phyloP scores from a whole-genome alignment of 108 stramenopile genomes.

The Pseudonitzschia delicatissima region DNA sequence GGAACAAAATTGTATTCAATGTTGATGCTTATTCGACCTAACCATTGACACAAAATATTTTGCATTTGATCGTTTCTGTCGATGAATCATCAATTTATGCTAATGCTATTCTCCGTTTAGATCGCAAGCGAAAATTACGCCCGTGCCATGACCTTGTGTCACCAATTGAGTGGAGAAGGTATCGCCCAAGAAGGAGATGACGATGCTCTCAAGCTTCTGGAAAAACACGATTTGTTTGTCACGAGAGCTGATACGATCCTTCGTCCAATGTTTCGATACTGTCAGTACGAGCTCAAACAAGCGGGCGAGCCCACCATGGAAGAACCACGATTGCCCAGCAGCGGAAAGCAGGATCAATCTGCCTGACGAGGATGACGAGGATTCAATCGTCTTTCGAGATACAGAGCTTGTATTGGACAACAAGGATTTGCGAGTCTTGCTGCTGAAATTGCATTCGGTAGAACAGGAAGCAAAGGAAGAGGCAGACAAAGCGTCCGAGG shows the following conservation, averaged over 20 bases:
- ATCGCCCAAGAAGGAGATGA: background rate
- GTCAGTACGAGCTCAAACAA: slow-evolving; percentile 68
- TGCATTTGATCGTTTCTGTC: no score
- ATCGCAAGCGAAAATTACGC: slow-evolving; percentile 52
- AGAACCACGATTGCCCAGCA: slow-evolving; percentile 30
- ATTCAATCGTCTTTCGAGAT: slow-evolving; percentile 55
- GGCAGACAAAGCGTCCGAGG: background rate
- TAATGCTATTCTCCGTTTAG: no score
- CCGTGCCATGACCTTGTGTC: slow-evolving; percentile 41
- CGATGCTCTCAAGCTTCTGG: slow-evolving; percentile 43
- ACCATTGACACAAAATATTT: no score
- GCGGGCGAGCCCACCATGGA: slow-evolving; percentile 27
- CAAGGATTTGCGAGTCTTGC: slow-evolving; percentile 39
- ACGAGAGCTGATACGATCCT: slow-evolving; percentile 69
- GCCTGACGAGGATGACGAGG: slow-evolving; percentile 10
- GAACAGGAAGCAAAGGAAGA: slow-evolving; percentile 20
- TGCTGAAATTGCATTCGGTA: slow-evolving; percentile 38
- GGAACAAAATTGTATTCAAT: background rate
- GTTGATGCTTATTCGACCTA: no score
- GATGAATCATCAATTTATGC: no score
- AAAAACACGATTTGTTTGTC: slow-evolving; percentile 69
- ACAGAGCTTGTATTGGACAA: slow-evolving; percentile 52
- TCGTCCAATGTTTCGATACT: slow-evolving; percentile 68
- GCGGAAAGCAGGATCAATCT: background rate
- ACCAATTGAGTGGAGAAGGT: slow-evolving; percentile 12